phyloP scores from a whole-genome alignment of 495 filamentous ascomycete genomes.

The Neurospora discreta region DNA sequence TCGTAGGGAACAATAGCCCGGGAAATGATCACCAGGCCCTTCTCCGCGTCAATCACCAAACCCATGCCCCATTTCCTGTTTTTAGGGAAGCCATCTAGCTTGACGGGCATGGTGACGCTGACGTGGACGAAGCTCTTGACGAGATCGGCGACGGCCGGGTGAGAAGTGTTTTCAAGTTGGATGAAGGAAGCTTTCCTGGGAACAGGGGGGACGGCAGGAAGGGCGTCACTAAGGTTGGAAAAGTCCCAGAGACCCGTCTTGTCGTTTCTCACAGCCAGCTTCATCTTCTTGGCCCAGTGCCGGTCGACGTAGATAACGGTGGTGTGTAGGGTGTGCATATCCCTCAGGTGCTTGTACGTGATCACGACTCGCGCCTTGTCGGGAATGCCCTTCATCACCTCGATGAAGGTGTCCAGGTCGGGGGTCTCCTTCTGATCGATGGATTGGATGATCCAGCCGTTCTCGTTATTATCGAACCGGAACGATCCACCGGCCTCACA shows the following conservation, averaged over 20 bases:
- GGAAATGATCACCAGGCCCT: conserved; percentile 88
- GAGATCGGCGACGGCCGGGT: conserved; percentile 82
- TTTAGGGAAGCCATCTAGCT: conserved; percentile 91
- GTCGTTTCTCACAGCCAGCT: conserved; percentile 86
- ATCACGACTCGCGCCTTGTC: conserved; percentile 85
- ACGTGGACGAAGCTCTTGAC: conserved; percentile 92
- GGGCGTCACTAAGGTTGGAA: conserved; percentile 64
- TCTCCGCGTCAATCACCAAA: conserved; percentile 87
- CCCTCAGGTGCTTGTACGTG: conserved; percentile 88
- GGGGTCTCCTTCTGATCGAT: conserved; percentile 84
- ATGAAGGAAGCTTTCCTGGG: conserved; percentile 80
- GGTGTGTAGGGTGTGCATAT: conserved; percentile 89
- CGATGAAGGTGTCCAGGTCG: conserved; percentile 77
- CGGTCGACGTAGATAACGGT: conserved; percentile 87
- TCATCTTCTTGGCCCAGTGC: conserved; percentile 92
- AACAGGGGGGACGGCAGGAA: conserved; percentile 60
- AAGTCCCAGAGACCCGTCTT: conserved; percentile 91
- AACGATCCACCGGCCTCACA: conserved; percentile 95
- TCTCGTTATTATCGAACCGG: conserved; percentile 79
- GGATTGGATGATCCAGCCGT: conserved; percentile 83
- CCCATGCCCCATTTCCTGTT: conserved; percentile 90
- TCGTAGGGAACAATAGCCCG: conserved; percentile 91
- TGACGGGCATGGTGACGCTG: conserved; percentile 82
- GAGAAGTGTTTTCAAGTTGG: conserved; percentile 73
- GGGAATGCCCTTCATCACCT: conserved; percentile 81